Evolutionary conservation across 305 asterid genomes (phyloP), one percentile per base, ranked within the genome.

Genomic region (Ruellia speciosa): DNA sequence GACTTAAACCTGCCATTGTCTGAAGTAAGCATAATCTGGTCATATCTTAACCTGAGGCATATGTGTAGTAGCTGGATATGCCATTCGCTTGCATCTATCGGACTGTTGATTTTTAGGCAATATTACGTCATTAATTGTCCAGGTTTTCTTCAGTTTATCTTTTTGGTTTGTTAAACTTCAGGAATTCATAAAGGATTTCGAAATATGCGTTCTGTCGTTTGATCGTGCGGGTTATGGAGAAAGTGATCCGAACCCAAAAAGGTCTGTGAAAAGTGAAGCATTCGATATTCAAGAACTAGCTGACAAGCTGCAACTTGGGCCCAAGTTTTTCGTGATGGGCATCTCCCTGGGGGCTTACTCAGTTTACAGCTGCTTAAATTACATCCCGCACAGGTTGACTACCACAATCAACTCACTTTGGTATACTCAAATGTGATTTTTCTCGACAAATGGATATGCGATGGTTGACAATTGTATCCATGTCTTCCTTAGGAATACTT

Each of bases 151-250:
- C 37, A 18, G 14, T 24, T 18, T 16, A 5, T 51, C 20, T 52
- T 37, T 70, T 24, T 37, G 12, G 20, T 66, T 52, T 52, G 14
- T 39, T 56, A 34, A 62, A 47, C 50, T 49, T 31, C 73, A 86
- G 95, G 87, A 81, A 59, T 67, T 81, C 45, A 31, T 83, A 6
- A 64, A 76, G 57, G 88, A 81, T 60, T 70, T 65, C 4, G 39
- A 61, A 54, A 37, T 84, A 24, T 86, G 75, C 67, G 6, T 86
- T 39, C 54, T 83, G 20, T 67, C 82, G 37, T 83, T 66, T 52
- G 95, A 86, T 65, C 82, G 95, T 19, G 87, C 94, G 2, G 95
- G 95, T 16, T 86, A 83, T 58, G 95, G 93, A 18, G 95, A 83
- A 61, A 86, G 93, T 51, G 83, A 79, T 51, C 87, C 95, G 12